Evolutionary conservation across 768 basidiomycete genomes (phyloP).

Genomic region (Leccinum imitatum): DNA sequence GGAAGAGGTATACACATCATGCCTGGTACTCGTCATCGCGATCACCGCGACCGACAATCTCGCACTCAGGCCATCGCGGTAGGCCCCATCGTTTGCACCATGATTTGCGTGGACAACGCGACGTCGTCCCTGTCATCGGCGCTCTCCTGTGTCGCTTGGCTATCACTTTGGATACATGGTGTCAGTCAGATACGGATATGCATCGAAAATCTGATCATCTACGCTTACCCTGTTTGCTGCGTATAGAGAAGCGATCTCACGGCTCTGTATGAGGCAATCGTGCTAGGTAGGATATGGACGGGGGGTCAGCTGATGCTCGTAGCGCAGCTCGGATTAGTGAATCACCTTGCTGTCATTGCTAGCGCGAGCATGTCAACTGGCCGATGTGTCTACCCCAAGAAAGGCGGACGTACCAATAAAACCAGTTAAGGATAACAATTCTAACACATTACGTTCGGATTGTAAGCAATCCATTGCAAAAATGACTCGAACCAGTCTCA

Average conservation of each 20-base stretch:
- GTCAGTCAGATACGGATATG: conserved; percentile 27
- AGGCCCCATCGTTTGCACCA: not conserved
- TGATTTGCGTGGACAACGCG: not conserved
- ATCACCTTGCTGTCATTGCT: conserved; percentile 22
- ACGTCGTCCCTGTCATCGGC: not conserved
- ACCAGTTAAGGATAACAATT: conserved; percentile 1
- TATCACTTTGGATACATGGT: not conserved
- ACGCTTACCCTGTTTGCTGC: not conserved
- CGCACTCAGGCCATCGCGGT: not conserved
- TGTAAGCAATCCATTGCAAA: not conserved
- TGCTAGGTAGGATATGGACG: not conserved
- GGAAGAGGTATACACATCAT: not conserved
- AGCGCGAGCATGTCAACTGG: not conserved
- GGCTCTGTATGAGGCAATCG: conserved; percentile 17
- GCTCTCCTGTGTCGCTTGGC: not conserved
- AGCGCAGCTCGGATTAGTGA: too few species aligned
- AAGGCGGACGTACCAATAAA: conserved; percentile 9
- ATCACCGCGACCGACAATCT: not conserved
- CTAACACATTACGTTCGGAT: conserved; percentile 5
- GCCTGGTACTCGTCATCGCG: not conserved
- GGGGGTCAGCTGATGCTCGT: not conserved
- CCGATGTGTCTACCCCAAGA: not conserved
- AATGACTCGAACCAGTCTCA: not conserved
- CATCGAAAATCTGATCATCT: not conserved
- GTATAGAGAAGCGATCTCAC: conserved; percentile 18